Conservation (phyloP, 2,329 filamentous ascomycete genomes). For the Exophiala sp. region DNA sequence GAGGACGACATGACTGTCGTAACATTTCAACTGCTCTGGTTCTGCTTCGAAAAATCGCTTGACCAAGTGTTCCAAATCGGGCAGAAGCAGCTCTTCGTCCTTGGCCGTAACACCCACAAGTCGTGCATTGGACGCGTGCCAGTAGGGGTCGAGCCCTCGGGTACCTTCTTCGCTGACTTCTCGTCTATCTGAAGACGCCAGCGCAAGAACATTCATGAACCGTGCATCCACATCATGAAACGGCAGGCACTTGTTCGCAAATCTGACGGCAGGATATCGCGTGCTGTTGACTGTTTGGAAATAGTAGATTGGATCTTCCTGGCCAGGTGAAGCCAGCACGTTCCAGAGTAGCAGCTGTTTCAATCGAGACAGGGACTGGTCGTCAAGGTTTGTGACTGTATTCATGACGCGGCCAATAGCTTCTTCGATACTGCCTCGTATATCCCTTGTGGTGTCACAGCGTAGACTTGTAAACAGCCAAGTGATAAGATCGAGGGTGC, state of each 20-base stretch:
- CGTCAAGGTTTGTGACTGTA: constrained; percentile 43
- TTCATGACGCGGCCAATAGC: constrained; percentile 75
- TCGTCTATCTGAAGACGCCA: constrained; percentile 68
- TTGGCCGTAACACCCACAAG: neutral
- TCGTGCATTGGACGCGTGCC: constrained; percentile 46
- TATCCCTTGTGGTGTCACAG: constrained; percentile 69
- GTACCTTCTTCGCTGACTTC: constrained; percentile 87
- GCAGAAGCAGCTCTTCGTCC: constrained; percentile 31
- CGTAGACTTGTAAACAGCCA: constrained; percentile 84
- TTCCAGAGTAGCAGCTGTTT: constrained; percentile 64
- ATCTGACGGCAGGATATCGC: constrained; percentile 78
- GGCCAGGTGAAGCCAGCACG: constrained; percentile 53
- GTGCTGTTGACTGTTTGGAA: constrained; percentile 63
- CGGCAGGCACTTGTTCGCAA: constrained; percentile 81
- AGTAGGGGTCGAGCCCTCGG: constrained; percentile 79
- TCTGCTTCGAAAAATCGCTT: constrained; percentile 43
- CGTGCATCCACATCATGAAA: constrained; percentile 75
- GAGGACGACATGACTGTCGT: constrained; percentile 52
- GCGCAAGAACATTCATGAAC: constrained; percentile 83
- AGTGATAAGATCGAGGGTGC: constrained; percentile 54
- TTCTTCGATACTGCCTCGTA: constrained; percentile 84
- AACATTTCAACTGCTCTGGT: constrained; percentile 33
- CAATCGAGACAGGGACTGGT: constrained; percentile 42
- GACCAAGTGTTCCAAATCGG: constrained; percentile 45
- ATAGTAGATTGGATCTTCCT: constrained; percentile 37